Conservation (phyloP, 2,329 filamentous ascomycete genomes). For the Esteya vermicola region DNA sequence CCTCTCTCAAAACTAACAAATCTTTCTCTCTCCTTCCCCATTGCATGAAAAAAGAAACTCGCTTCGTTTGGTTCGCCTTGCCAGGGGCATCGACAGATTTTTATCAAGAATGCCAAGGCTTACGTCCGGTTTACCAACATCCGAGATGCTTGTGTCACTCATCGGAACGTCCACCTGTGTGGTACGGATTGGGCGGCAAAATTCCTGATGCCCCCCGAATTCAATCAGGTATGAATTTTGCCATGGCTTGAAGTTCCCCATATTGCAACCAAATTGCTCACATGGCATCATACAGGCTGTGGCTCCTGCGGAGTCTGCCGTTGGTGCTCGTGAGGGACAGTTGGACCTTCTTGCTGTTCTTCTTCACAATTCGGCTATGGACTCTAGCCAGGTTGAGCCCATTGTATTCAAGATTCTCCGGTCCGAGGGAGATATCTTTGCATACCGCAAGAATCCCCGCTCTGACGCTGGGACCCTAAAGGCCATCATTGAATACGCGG, state of each 20-base stretch:
- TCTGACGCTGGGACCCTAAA: conserved; percentile 28
- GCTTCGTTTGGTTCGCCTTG: conserved; percentile 19
- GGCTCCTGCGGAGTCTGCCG: conserved; percentile 14
- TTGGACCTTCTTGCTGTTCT: conserved; percentile 31
- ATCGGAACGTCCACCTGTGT: conserved; percentile 28
- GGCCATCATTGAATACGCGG: conserved; percentile 38
- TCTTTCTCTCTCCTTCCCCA: no score
- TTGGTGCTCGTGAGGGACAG: conserved; percentile 39
- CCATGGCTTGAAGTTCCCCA: no score
- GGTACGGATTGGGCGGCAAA: conserved; percentile 31
- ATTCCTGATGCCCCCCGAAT: conserved; percentile 29
- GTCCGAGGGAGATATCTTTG: conserved; percentile 35
- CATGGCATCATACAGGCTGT: conserved; percentile 12
- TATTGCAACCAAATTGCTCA: background rate
- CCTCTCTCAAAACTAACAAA: conserved; percentile 11
- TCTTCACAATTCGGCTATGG: conserved; percentile 9
- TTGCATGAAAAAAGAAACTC: conserved; percentile 24
- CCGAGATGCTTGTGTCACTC: conserved; percentile 39
- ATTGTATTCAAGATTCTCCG: conserved; percentile 27
- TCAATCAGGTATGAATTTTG: conserved; percentile 20
- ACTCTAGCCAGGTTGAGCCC: conserved; percentile 17
- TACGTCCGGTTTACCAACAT: conserved; percentile 46
- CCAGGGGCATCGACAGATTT: conserved; percentile 23
- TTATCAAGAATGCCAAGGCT: conserved; percentile 25
- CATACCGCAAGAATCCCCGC: conserved; percentile 28